Evolutionary conservation across 2,329 filamentous ascomycete genomes (phyloP).

Genomic region (Cladophialophora exuberans): DNA sequence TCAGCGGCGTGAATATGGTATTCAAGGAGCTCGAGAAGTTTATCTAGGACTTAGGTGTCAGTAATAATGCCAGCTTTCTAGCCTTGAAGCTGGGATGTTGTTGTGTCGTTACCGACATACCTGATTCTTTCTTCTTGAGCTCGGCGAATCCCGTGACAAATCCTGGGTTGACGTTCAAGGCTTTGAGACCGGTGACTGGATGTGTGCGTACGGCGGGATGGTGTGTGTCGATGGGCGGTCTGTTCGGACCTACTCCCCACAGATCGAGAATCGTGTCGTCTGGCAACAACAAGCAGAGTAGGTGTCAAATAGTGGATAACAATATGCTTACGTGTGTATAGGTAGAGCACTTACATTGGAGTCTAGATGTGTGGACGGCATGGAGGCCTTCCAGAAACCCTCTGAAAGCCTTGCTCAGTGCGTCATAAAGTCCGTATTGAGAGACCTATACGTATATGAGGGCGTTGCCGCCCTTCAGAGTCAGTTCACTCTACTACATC

Average conservation of each 20-base stretch:
- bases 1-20: constrained; percentile 54
- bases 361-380: constrained; percentile 31
- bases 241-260: constrained; percentile 29
- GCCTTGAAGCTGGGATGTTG: neutral
- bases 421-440: constrained; percentile 33
- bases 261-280: constrained; percentile 45
- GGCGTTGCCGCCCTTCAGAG: neutral
- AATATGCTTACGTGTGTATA: no score
- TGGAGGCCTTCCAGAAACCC: constrained; percentile 31
- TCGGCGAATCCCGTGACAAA: constrained; percentile 55
- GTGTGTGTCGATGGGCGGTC: constrained; percentile 31
- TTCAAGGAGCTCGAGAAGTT: constrained; percentile 31
- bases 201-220: constrained; percentile 35
- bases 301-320: no score
- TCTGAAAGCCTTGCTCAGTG: constrained; percentile 29
- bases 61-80: constrained; percentile 8
- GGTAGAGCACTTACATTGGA: constrained; percentile 40
- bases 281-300: neutral
- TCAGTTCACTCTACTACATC: neutral
- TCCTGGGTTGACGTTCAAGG: constrained; percentile 30
- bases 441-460: constrained; percentile 34
- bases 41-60: constrained; percentile 20
- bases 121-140: constrained; percentile 53
- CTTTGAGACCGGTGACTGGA: constrained; percentile 33
- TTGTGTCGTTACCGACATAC: neutral